These are phyloP conservation scores for Lentinula edodes DNA, from an alignment of 768 basidiomycete genomes.

Conservation along the genomic window DNA sequence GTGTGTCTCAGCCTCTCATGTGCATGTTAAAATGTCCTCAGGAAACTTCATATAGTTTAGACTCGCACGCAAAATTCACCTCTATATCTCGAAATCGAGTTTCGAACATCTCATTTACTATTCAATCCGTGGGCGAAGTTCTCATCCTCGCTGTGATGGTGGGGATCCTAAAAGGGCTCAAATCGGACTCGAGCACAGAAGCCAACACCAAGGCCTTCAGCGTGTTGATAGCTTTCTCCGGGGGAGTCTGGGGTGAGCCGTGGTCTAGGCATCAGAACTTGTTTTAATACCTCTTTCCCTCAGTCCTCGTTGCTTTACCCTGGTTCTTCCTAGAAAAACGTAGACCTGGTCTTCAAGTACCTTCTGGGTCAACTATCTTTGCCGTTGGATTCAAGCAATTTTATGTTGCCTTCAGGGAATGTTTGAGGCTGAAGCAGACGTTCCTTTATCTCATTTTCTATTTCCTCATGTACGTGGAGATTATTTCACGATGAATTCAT, in stretches of 20 bases:
- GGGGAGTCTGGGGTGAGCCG: constrained; percentile 65
- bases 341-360: constrained; percentile 57
- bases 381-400: constrained; percentile 69
- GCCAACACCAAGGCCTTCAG: constrained; percentile 76
- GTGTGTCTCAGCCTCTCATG: constrained; percentile 23
- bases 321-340: constrained; percentile 72
- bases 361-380: constrained; percentile 46
- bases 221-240: constrained; percentile 72
- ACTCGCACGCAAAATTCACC: constrained; percentile 50
- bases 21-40: neutral
- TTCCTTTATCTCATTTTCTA: constrained; percentile 72
- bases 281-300: neutral
- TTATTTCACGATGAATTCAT: neutral
- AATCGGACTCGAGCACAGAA: constrained; percentile 53
- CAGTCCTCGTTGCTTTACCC: constrained; percentile 63
- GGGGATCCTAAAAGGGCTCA: constrained; percentile 64
- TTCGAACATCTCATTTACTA: constrained; percentile 69
- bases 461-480: constrained; percentile 57
- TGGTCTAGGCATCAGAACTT: neutral
- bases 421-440: constrained; percentile 64
- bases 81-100: constrained; percentile 68
- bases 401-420: constrained; percentile 56
- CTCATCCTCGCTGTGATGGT: constrained; percentile 68
- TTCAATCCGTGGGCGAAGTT: constrained; percentile 67
- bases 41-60: constrained; percentile 21